phyloP scores from a whole-genome alignment of 306 rosid genomes.

The Trifolium pratense region DNA sequence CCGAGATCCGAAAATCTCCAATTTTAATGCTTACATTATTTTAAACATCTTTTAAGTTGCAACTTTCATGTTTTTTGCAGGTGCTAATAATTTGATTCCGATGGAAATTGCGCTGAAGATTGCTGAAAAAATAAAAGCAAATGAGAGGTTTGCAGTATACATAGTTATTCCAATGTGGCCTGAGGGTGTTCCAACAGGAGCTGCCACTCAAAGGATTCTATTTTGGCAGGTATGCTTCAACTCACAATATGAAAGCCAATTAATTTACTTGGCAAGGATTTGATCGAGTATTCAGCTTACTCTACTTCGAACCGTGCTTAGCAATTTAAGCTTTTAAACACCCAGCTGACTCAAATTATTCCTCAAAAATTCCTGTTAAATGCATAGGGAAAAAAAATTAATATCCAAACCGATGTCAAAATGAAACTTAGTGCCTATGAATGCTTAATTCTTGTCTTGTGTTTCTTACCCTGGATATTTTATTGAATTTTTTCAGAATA shows the following conservation, averaged over 20 bases:
- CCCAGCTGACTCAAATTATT: background rate
- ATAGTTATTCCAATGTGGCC: conserved; percentile 99
- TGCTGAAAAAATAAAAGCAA: conserved; percentile 85
- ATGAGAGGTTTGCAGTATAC: conserved; percentile 91
- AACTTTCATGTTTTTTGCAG: conserved; percentile 53
- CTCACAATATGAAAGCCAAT: conserved; percentile 29
- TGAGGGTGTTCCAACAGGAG: conserved; percentile 92
- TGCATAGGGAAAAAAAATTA: background rate
- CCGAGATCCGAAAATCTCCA: too few species aligned
- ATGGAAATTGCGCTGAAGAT: conserved; percentile 97
- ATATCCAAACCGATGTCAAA: background rate
- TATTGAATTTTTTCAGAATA: conserved; percentile 55
- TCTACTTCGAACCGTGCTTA: background rate
- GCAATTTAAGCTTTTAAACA: background rate
- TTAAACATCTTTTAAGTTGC: background rate
- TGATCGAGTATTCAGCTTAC: too few species aligned
- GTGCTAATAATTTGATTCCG: conserved; percentile 97
- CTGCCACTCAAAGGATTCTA: conserved; percentile 91
- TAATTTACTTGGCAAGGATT: conserved; percentile 4
- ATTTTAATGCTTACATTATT: too few species aligned
- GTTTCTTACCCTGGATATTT: conserved; percentile 23
- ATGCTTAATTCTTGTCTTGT: conserved; percentile 14
- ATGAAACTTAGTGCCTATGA: background rate
- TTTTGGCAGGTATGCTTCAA: conserved; percentile 90
- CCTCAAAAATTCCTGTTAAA: background rate